These are phyloP conservation scores for Entomortierella parvispora DNA, from an alignment of 192 early-diverging fungal genomes.

Conservation along the genomic window DNA sequence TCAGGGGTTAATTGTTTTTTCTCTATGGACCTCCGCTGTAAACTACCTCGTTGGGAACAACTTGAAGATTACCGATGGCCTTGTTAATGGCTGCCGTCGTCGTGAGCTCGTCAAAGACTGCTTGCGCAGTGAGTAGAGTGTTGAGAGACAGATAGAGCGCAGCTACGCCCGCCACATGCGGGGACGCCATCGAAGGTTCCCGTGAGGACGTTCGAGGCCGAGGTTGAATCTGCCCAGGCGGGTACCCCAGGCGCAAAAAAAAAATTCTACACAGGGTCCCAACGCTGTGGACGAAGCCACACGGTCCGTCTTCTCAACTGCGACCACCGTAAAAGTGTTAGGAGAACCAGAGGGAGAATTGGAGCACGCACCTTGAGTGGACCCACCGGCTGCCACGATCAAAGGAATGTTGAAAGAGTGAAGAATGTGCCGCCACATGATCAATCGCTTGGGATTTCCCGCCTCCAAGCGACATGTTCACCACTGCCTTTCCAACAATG, in stretches of 20 bases:
- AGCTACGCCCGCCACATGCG: constrained; percentile 88
- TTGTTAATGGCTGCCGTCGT: background rate
- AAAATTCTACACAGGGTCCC: constrained; percentile 91
- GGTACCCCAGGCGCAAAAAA: constrained; percentile 90
- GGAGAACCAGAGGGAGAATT: constrained; percentile 54
- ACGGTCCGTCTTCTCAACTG: constrained; percentile 75
- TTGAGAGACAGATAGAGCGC: constrained; percentile 66
- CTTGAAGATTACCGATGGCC: background rate
- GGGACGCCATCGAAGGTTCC: constrained; percentile 91
- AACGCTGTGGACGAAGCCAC: constrained; percentile 80
- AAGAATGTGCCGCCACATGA: constrained; percentile 55
- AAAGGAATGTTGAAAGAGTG: constrained; percentile 66
- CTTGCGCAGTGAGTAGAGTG: constrained; percentile 46
- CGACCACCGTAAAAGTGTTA: constrained; percentile 82
- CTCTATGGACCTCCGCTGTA: background rate
- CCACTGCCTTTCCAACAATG: constrained; percentile 40
- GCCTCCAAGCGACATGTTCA: constrained; percentile 79
- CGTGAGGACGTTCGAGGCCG: too few species aligned
- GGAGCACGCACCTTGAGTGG: constrained; percentile 73
- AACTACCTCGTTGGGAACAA: background rate
- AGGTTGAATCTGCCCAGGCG: too few species aligned
- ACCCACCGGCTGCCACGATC: constrained; percentile 74
- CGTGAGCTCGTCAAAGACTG: constrained; percentile 57
- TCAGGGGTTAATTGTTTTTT: too few species aligned
- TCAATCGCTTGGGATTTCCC: constrained; percentile 62